Base-by-base conservation (phyloP, 352 stramenopile species). In the Globisporangium polare region DNA sequence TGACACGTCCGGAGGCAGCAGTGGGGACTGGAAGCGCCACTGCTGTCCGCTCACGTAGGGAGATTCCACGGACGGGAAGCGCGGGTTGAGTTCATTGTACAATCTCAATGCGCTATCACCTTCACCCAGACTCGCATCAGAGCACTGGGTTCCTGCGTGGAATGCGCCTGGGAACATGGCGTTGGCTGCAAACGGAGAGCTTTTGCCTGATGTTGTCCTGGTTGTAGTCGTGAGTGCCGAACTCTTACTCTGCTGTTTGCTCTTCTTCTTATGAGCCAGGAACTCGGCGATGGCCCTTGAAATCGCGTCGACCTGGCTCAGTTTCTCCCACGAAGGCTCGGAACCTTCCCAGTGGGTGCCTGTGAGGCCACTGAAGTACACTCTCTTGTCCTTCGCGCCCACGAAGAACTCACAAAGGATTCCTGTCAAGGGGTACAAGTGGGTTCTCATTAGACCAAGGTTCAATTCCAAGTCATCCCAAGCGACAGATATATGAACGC, bases 371-470 rank as follows among this genome's bases (percentile, higher is more conserved):
- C 66, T 72, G 29, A 88, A 84, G 37, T 82, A 79, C 6, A 83
- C 70, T 42, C 56, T 55, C 45, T 59, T 42, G 33, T 77, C 54
- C 1, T 42, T 17, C 3, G 68, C 70, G n/a, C 63, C 61, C 15
- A 89, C 41, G 33, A 88, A 88, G 39, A 85, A 89, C 66, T 89
- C 78, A 37, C 75, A 88, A 2, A 69, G 58, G 5, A 88, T 68
- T n/a, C 72, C 73, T 80, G 15, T 7, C 12, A 22, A 41, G 29
- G n/a, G n/a, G n/a, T n/a, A n/a, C n/a, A n/a, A n/a, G n/a, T n/a
- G 51, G 27, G 2, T 50, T 26, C 15, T 17, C 0, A 22, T 54
- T 6, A 60, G 18, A 43, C 8, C 20, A 43, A 56, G 6, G 4
- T 24, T 31, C 29, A 47, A 18, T 9, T 0, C 8, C 33, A 24